These are phyloP conservation scores for Peltaster fructicola DNA, from an alignment of 2,329 filamentous ascomycete species.

Conservation along the genomic window DNA sequence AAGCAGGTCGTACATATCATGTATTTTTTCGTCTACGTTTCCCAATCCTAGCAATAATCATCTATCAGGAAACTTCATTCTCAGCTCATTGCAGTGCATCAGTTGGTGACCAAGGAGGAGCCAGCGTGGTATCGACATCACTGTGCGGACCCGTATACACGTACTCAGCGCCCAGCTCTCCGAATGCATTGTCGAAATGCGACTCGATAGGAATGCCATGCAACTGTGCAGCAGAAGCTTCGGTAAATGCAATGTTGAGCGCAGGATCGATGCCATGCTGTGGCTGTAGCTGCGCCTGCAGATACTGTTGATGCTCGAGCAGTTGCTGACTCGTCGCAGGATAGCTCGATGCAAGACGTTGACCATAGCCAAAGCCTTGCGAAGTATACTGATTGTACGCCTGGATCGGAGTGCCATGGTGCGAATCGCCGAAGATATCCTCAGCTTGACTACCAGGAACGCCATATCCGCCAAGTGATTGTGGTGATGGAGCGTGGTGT, in stretches of 20 bases:
- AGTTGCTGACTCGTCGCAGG: conserved; percentile 9
- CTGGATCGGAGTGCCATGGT: conserved; percentile 16
- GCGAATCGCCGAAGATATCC: conserved; percentile 13
- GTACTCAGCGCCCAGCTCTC: conserved; percentile 10
- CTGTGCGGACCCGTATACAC: conserved; percentile 13
- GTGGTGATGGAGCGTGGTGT: conserved; percentile 13
- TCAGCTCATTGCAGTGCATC: conserved; percentile 6
- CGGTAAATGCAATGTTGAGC: conserved; percentile 10
- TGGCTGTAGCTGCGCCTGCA: conserved; percentile 14
- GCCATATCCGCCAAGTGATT: conserved; percentile 15
- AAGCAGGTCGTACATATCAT: neutral
- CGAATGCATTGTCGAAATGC: conserved; percentile 16
- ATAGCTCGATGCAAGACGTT: conserved; percentile 5
- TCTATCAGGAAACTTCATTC: neutral
- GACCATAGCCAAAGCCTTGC: conserved; percentile 9
- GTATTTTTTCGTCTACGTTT: neutral
- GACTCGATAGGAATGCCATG: conserved; percentile 5
- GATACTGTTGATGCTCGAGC: conserved; percentile 15
- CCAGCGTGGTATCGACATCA: conserved; percentile 12
- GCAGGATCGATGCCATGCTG: conserved; percentile 15
- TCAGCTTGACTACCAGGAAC: conserved; percentile 16
- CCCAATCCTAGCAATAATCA: neutral
- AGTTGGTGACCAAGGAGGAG: conserved; percentile 11
- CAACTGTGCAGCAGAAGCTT: conserved; percentile 6
- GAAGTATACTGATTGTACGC: conserved; percentile 12